Evolutionary conservation across 441 rosid genomes (phyloP).

Genomic region (Omphalea diandra): DNA sequence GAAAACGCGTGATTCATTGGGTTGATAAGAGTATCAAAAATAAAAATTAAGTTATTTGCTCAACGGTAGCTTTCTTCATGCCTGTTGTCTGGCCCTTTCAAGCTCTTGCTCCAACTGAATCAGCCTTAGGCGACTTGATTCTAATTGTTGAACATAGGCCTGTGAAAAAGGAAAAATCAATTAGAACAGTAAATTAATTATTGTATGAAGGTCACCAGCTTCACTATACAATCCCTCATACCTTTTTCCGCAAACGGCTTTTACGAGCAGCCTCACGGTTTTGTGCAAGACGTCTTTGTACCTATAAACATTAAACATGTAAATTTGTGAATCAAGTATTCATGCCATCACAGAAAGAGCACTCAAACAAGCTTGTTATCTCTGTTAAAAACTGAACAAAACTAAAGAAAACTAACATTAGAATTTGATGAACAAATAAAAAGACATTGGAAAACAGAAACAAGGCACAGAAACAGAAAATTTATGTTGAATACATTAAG

Average conservation of each 20-base stretch:
- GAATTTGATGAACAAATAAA: slow-evolving; percentile 6
- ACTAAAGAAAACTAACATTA: background rate
- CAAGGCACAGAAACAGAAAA: background rate
- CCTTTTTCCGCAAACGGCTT: slow-evolving; percentile 95
- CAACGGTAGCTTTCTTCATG: slow-evolving; percentile 23
- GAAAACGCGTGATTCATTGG: background rate
- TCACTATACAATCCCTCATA: slow-evolving; percentile 22
- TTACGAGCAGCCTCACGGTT: slow-evolving; percentile 99
- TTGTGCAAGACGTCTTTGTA: slow-evolving; percentile 94
- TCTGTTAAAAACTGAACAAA: background rate
- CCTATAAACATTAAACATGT: slow-evolving; percentile 37
- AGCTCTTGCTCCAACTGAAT: slow-evolving; percentile 89
- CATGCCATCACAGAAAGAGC: slow-evolving; percentile 14
- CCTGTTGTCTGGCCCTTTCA: slow-evolving; percentile 81
- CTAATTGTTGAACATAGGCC: slow-evolving; percentile 97
- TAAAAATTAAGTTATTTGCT: background rate
- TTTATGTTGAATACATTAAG: background rate
- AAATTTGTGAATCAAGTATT: slow-evolving; percentile 17
- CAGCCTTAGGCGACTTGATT: slow-evolving; percentile 79
- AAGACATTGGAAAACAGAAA: background rate
- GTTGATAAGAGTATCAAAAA: background rate
- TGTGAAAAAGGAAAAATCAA: slow-evolving; percentile 27
- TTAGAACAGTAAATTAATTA: slow-evolving; percentile 7
- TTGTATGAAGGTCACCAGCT: slow-evolving; percentile 8
- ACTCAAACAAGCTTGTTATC: background rate